Base-by-base conservation (phyloP, 2,329 filamentous ascomycete genomes). In the Mollisiaceae sp. region DNA sequence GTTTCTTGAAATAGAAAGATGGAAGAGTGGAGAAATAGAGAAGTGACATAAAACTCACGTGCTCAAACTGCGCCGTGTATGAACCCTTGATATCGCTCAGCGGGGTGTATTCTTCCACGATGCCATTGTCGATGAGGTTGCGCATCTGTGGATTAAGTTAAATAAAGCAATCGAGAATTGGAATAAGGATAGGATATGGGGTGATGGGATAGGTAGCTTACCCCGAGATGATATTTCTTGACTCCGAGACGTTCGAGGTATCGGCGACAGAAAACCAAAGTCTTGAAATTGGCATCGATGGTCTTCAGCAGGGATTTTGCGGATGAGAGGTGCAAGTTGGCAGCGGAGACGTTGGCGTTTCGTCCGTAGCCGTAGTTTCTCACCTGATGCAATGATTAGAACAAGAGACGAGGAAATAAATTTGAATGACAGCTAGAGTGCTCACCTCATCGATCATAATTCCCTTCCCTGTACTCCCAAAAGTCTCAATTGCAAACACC, bases 21-120 rank as follows among this genome's bases (percentile, higher is more conserved):
- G 27, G 27, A 0, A n/a, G 27, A 32, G 27, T 32, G 27, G 27
- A 27, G 14, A 1, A 38, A 38, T 15, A 36, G 27, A 0, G 15
- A 8, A 20, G 1, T n/a, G 60, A 52, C 8, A 14, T 9, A 2
- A 52, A 14, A 18, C 72, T 68, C 71, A 81, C 79, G 74, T 83
- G 88, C 77, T 90, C 87, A 73, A 86, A 89, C 70, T 90, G 88
- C 11, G 87, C 87, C 5, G 84, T 82, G 72, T 88, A 89, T 1
- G 86, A 88, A 1, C 86, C 87, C 67, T 82, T 79, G 50, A 85
- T 74, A 69, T 90, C 87, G 39, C 81, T 77, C 32, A 90, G 77
- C 1, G 87, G 87, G 15, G 77, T 77, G 71, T 89, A 86, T 4
- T 80, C 75, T 50, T 89, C 82, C 3, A 89, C 78, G 22, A 89